phyloP scores from a whole-genome alignment of 345 rosid species.

The Conringia planisiliqua region DNA sequence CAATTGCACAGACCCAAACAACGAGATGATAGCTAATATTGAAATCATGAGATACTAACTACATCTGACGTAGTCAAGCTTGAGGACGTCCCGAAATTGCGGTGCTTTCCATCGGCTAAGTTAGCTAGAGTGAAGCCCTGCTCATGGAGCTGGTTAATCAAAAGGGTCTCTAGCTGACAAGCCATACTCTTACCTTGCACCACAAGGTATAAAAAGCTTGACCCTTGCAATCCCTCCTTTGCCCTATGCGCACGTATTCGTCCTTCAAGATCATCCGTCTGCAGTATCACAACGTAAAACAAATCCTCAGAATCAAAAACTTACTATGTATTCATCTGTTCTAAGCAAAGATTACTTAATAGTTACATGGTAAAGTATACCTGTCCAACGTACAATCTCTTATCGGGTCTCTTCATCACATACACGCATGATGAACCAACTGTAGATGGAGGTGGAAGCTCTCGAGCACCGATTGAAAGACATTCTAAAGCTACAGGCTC shows the following conservation, averaged over 20 bases:
- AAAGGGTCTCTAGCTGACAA: slow-evolving; percentile 90
- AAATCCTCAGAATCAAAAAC: slow-evolving; percentile 4
- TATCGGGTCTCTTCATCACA: slow-evolving; percentile 77
- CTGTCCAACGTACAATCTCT: slow-evolving; percentile 83
- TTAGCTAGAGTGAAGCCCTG: slow-evolving; percentile 66
- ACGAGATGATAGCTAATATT: neutral
- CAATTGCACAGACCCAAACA: neutral
- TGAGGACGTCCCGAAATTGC: slow-evolving; percentile 66
- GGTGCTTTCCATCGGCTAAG: slow-evolving; percentile 86
- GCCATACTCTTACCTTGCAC: slow-evolving; percentile 94
- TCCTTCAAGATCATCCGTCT: slow-evolving; percentile 96
- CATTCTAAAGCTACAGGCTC: slow-evolving; percentile 43
- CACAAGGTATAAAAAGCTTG: slow-evolving; percentile 66
- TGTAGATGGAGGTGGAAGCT: slow-evolving; percentile 94
- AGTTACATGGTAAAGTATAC: slow-evolving; percentile 32
- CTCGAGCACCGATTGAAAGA: slow-evolving; percentile 60
- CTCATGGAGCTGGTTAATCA: slow-evolving; percentile 71
- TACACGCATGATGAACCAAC: slow-evolving; percentile 85
- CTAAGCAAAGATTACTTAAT: neutral
- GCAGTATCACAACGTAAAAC: slow-evolving; percentile 21
- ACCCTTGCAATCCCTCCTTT: slow-evolving; percentile 64
- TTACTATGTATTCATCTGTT: neutral
- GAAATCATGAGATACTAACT: slow-evolving; percentile 32
- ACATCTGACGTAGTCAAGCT: slow-evolving; percentile 34
- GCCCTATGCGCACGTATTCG: slow-evolving; percentile 63